Evolutionary conservation across 306 rosid genomes (phyloP).

Genomic region (Inga leiocalycina): DNA sequence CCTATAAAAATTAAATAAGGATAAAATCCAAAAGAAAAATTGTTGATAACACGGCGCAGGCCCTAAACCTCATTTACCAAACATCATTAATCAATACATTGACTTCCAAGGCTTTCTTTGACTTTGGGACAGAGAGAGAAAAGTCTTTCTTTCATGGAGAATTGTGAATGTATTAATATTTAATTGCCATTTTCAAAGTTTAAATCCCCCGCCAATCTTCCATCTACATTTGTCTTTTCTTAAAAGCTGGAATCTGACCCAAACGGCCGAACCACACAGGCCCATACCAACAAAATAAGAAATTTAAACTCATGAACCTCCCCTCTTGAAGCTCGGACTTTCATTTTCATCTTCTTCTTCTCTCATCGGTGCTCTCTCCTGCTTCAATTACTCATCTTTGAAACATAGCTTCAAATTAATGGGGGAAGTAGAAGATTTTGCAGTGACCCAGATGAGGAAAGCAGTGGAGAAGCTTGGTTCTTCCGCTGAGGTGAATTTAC

Average conservation of each 20-base stretch:
- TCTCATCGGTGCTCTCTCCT: not conserved
- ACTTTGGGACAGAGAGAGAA: not conserved
- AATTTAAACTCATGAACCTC: not conserved
- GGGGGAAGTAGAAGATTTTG: constrained; percentile 48
- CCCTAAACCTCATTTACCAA: no score
- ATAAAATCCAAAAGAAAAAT: no score
- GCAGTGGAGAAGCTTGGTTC: constrained; percentile 67
- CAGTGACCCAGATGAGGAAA: constrained; percentile 63
- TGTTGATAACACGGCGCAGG: no score
- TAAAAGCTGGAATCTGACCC: not conserved
- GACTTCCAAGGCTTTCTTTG: not conserved
- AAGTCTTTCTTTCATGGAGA: not conserved
- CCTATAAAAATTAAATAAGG: no score
- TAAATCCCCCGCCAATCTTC: not conserved
- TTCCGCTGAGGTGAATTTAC: constrained; percentile 61
- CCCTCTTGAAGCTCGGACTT: not conserved
- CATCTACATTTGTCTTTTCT: not conserved
- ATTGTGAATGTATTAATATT: not conserved
- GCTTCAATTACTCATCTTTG: not conserved
- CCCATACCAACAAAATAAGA: not conserved
- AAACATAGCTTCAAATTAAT: constrained; percentile 30
- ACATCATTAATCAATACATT: not conserved
- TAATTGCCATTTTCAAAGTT: not conserved
- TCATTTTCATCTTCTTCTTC: not conserved
- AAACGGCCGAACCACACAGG: not conserved